phyloP scores from a whole-genome alignment of 129 eudicot genomes.

The Tagetes erecta region DNA sequence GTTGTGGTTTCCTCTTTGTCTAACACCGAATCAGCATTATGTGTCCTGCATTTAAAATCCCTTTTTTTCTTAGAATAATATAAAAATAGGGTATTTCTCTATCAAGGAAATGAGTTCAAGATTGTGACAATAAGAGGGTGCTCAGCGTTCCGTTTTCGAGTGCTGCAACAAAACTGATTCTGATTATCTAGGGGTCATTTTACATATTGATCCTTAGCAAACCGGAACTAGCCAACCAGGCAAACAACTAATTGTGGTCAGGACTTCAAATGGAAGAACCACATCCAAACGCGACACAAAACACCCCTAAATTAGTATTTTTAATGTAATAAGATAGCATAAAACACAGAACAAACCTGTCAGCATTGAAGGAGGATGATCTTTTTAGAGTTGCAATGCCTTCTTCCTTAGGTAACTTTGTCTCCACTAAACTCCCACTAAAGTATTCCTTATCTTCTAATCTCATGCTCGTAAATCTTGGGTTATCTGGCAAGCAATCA shows the following conservation, averaged over 20 bases:
- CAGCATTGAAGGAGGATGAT: constrained; percentile 82
- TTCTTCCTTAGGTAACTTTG: constrained; percentile 56
- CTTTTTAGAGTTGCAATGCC: constrained; percentile 60
- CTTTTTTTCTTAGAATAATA: constrained; percentile 15
- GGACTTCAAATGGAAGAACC: background rate
- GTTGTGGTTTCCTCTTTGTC: constrained; percentile 55
- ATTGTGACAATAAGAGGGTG: background rate
- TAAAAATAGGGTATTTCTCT: background rate
- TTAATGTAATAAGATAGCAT: constrained; percentile 7
- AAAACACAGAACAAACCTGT: constrained; percentile 47
- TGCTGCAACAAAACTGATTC: background rate
- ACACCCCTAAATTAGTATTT: background rate
- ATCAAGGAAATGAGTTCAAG: constrained; percentile 11
- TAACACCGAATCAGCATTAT: constrained; percentile 41
- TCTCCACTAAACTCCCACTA: constrained; percentile 88
- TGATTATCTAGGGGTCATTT: background rate
- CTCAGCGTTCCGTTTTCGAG: background rate
- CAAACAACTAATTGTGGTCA: background rate
- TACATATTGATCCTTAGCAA: background rate
- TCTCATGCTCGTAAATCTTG: constrained; percentile 65
- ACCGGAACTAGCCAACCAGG: background rate
- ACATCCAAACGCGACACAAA: background rate
- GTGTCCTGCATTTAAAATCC: constrained; percentile 47
- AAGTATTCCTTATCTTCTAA: constrained; percentile 92
- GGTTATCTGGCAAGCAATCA: constrained; percentile 73